phyloP scores from a whole-genome alignment of 2,329 filamentous ascomycete species.

The Hypoxylon sp. region DNA sequence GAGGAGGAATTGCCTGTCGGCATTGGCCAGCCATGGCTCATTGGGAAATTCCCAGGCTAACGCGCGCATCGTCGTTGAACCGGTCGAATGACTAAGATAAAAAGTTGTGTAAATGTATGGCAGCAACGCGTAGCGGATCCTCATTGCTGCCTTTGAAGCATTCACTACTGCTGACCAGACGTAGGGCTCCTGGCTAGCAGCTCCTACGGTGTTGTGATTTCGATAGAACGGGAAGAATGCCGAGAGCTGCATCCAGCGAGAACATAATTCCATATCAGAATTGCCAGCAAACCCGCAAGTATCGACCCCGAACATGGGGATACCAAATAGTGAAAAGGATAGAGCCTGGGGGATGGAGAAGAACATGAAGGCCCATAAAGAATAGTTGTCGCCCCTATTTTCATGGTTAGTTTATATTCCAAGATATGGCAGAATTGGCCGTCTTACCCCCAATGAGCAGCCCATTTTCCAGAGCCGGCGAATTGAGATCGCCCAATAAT shows the following conservation, averaged over 20 bases:
- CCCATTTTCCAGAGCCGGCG: slow-evolving; percentile 79
- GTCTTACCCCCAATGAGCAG: slow-evolving; percentile 79
- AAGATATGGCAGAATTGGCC: not conserved
- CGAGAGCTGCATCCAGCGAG: slow-evolving; percentile 79
- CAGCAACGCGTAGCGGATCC: slow-evolving; percentile 77
- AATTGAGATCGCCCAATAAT: slow-evolving; percentile 89
- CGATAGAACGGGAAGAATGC: slow-evolving; percentile 86
- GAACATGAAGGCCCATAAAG: slow-evolving; percentile 80
- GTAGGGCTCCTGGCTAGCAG: slow-evolving; percentile 79
- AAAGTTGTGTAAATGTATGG: slow-evolving; percentile 85
- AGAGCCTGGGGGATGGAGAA: slow-evolving; percentile 84
- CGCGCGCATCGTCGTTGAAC: slow-evolving; percentile 79
- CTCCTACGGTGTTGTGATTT: slow-evolving; percentile 78
- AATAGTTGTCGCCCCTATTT: slow-evolving; percentile 76
- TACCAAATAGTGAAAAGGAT: slow-evolving; percentile 79
- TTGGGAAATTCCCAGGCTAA: slow-evolving; percentile 81
- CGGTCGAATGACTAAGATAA: slow-evolving; percentile 74
- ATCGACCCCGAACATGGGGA: slow-evolving; percentile 83
- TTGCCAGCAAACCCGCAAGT: slow-evolving; percentile 80
- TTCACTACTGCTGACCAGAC: slow-evolving; percentile 76
- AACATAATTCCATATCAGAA: slow-evolving; percentile 77
- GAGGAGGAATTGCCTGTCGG: slow-evolving; percentile 80
- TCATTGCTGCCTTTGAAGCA: slow-evolving; percentile 76
- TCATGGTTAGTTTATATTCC: slow-evolving; percentile 8
- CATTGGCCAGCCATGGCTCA: slow-evolving; percentile 75